Percentiles rank a stretch among this genome's conserved stretches.
Evolutionary conservation across 129 eudicot species (phyloP).

Genomic region (Flaveria linearis): DNA sequence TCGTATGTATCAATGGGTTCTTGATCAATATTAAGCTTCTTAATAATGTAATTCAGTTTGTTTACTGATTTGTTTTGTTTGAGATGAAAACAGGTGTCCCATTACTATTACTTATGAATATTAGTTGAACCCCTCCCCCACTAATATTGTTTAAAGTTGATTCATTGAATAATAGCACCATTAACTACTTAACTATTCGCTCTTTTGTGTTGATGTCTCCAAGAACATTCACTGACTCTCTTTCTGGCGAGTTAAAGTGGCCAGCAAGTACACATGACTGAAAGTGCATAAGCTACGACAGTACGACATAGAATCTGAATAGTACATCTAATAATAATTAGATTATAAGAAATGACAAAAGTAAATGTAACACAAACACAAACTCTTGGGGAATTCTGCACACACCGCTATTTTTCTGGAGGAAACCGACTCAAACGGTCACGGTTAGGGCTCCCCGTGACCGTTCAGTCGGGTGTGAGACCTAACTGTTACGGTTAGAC

Average conservation of each 20-base stretch:
- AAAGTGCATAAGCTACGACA: neutral
- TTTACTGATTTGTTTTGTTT: neutral
- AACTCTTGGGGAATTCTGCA: too few relatives aligned
- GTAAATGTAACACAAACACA: too few relatives aligned
- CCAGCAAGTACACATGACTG: slow-evolving; percentile 60
- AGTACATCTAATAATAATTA: neutral
- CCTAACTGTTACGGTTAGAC: too few relatives aligned
- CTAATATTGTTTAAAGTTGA: slow-evolving; percentile 38
- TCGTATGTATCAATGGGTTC: neutral
- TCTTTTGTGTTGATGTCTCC: slow-evolving; percentile 52
- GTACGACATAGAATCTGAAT: neutral
- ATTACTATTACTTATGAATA: slow-evolving; percentile 7
- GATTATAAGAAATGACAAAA: too few relatives aligned
- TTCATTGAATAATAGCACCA: slow-evolving; percentile 23
- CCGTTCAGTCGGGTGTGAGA: too few relatives aligned
- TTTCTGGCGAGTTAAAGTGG: slow-evolving; percentile 47
- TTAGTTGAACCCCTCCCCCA: slow-evolving; percentile 20
- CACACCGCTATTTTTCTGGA: too few relatives aligned
- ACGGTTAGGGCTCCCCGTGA: too few relatives aligned
- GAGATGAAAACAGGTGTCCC: neutral
- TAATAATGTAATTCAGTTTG: neutral
- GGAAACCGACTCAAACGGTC: too few relatives aligned
- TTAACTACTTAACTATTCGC: slow-evolving; percentile 20
- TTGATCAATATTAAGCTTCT: neutral
- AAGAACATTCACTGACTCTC: slow-evolving; percentile 41